Evolutionary conservation across 495 filamentous ascomycete species (phyloP), one percentile per base, ranked within the genome.

Genomic region (Tuber umbilicatum): DNA sequence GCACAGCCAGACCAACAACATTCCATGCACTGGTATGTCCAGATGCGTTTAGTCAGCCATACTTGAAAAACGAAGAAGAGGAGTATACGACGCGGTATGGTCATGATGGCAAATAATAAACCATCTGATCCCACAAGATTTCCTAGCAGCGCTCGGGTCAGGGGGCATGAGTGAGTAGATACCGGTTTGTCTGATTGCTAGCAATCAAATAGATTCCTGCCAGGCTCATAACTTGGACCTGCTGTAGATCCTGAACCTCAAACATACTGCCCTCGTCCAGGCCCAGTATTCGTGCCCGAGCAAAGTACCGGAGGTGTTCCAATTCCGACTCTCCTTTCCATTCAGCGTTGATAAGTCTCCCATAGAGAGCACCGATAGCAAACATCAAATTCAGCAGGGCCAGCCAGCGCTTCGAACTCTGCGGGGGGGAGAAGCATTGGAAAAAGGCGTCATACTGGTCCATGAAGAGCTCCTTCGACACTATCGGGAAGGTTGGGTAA

Each of bases 311-410:
- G 55, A 87, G 77, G 76, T 90, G 89, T 72, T 86, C 85, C 71
- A 87, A 81, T 37, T 86, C 85, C 55, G 83, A 86, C 70, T 82
- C 83, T 60, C 76, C 80, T 35, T 82, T 83, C 84, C 84, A 87
- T 42, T 85, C 84, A 19, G 84, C 83, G 47, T 85, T 81, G 39
- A 75, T 83, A 31, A 89, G 81, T 45, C 87, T 83, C 6, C 83
- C 83, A 79, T 88, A 87, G 73, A 85, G 85, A 3, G 88, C 84
- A 10, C 85, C 86, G 79, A 90, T 87, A 6, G 89, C 90, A 81
- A 91, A 89, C 17, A 91, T 86, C 23, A 90, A 79, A 80, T 92
- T 91, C 17, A 90, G 82, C 45, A 87, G 89, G 3, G 89, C 86
- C 45, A 89, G 83, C 86, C 86, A 89, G 69, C 86, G 84, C 23